Percentiles rank a stretch among this genome's conserved stretches.
Conservation (phyloP, 805 yeast genomes). For the Ogataea haglerorum region DNA sequence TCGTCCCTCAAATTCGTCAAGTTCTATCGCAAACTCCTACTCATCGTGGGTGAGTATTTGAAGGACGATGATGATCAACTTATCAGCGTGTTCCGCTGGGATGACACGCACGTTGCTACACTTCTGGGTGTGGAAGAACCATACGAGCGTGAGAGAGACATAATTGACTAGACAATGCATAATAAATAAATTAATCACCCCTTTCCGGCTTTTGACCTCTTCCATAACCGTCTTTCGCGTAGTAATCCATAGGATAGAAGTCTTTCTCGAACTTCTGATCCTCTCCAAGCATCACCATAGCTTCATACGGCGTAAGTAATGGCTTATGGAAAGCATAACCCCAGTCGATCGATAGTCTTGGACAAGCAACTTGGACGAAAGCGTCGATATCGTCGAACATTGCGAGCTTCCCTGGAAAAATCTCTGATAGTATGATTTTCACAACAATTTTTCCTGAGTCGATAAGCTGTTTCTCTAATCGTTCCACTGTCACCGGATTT, state of each 20-base stretch:
- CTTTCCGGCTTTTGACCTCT: slow-evolving; percentile 66
- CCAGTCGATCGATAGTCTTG: slow-evolving; percentile 95
- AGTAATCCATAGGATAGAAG: slow-evolving; percentile 95
- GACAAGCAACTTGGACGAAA: slow-evolving; percentile 97
- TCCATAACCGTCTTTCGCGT: slow-evolving; percentile 86
- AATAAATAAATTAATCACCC: slow-evolving; percentile 7
- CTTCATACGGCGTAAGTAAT: slow-evolving; percentile 90
- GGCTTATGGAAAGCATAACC: slow-evolving; percentile 96
- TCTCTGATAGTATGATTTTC: slow-evolving; percentile 83
- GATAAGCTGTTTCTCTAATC: slow-evolving; percentile 53
- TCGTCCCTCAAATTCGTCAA: slow-evolving; percentile 49
- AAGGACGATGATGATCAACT: slow-evolving; percentile 24
- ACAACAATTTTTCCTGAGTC: slow-evolving; percentile 64
- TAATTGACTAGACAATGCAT: slow-evolving; percentile 7
- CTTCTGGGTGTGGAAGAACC: slow-evolving; percentile 62
- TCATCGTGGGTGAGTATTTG: slow-evolving; percentile 38
- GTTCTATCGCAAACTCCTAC: slow-evolving; percentile 41
- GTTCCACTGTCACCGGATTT: slow-evolving; percentile 67
- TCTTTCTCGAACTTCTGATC: slow-evolving; percentile 63
- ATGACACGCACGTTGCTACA: slow-evolving; percentile 58
- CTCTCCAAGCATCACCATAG: slow-evolving; percentile 79
- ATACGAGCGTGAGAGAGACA: slow-evolving; percentile 22
- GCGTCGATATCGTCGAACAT: slow-evolving; percentile 93
- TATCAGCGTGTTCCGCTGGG: slow-evolving; percentile 46
- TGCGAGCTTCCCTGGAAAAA: slow-evolving; percentile 87